Evolutionary conservation across 306 rosid species (phyloP).

Genomic region (Medicago arabica): DNA sequence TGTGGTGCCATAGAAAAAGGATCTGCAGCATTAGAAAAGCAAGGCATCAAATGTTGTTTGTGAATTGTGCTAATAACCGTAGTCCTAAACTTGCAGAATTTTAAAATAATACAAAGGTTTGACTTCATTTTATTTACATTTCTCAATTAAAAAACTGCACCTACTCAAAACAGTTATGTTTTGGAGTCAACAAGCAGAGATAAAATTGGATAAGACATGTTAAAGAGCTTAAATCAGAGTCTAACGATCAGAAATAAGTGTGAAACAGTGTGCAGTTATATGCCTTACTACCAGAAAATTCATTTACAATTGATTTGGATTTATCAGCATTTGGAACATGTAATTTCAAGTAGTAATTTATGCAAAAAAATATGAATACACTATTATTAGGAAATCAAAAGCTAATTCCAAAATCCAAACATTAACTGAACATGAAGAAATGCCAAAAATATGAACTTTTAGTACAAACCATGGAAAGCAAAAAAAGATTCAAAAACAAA

Average conservation of each 20-base stretch:
- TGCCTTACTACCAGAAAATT: constrained; percentile 8
- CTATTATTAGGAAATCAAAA: constrained; percentile 5
- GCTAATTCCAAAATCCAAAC: constrained; percentile 35
- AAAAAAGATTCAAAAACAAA: constrained; percentile 29
- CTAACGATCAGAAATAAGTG: constrained; percentile 18
- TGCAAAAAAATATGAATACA: not conserved
- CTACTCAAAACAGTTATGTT: not conserved
- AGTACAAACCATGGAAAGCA: constrained; percentile 27
- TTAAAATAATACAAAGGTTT: constrained; percentile 12
- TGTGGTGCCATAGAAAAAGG: constrained; percentile 95
- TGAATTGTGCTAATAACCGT: not conserved
- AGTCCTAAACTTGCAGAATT: constrained; percentile 3
- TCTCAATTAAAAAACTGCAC: constrained; percentile 14
- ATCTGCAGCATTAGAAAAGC: constrained; percentile 59
- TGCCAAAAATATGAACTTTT: constrained; percentile 15
- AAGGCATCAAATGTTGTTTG: constrained; percentile 19
- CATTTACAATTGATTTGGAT: constrained; percentile 21
- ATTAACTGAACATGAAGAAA: constrained; percentile 23
- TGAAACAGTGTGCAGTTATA: constrained; percentile 2
- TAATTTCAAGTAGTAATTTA: constrained; percentile 27
- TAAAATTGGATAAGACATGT: not conserved
- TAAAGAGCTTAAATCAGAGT: not conserved
- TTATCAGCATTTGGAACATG: constrained; percentile 27
- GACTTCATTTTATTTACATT: constrained; percentile 27
- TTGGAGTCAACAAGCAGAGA: constrained; percentile 8